A percentile compares a stretch with the other conserved stretches of the same genome.
Evolutionary conservation across 345 rosid species (phyloP).

Genomic region (Murraya paniculata): DNA sequence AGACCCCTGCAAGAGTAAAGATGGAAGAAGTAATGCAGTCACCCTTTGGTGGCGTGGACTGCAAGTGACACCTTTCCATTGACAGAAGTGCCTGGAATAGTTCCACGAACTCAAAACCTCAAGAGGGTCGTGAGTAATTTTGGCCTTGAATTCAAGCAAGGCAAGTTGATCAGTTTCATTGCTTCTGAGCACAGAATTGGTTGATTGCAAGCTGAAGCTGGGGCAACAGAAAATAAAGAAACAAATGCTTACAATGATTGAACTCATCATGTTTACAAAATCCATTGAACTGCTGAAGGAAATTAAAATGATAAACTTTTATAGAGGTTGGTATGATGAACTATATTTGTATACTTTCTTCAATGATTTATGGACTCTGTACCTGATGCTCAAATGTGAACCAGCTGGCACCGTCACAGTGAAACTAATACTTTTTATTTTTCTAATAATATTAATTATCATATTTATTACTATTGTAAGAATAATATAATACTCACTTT

Average conservation of each 20-base stretch:
- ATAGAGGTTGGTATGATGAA: too few species aligned
- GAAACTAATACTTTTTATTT: too few species aligned
- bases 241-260: background rate
- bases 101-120: background rate
- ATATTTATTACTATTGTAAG: too few species aligned
- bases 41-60: slow-evolving; percentile 1
- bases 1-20: background rate
- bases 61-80: background rate
- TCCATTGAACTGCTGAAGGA: background rate
- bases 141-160: slow-evolving; percentile 1
- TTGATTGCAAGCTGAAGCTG: background rate
- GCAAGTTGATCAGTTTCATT: slow-evolving; percentile 7
- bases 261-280: background rate
- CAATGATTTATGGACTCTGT: too few species aligned
- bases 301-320: too few species aligned
- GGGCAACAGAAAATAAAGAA: background rate
- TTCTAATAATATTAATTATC: too few species aligned
- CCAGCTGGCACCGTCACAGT: too few species aligned
- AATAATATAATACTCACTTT: too few species aligned
- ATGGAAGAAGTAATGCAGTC: background rate
- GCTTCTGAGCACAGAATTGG: background rate
- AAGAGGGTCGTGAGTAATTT: background rate
- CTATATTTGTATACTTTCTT: too few species aligned
- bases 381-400: too few species aligned
- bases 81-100: background rate